Evolutionary conservation across 345 rosid species (phyloP).

Genomic region (Arabidopsis suecica): DNA sequence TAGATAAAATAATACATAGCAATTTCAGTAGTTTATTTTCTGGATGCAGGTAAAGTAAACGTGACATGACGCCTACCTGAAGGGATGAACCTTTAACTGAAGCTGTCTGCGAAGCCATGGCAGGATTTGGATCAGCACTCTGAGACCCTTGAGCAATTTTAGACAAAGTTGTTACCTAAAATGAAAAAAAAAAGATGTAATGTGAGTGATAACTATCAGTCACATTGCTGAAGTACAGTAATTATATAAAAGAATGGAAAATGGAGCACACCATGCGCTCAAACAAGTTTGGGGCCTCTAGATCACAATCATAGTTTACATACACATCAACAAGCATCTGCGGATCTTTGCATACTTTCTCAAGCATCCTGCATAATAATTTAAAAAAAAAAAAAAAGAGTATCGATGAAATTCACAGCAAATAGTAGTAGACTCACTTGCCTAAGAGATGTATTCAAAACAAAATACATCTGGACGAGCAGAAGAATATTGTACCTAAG

Average conservation of each 20-base stretch:
- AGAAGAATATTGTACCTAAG: conserved; percentile 67
- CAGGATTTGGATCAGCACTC: conserved; percentile 81
- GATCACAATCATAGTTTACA: conserved; percentile 98
- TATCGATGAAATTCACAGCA: conserved; percentile 24
- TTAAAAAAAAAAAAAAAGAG: not conserved
- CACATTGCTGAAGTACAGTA: conserved; percentile 10
- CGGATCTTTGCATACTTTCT: conserved; percentile 91
- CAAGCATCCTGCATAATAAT: conserved; percentile 74
- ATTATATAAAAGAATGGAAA: conserved; percentile 26
- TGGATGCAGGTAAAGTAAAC: conserved; percentile 31
- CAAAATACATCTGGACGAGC: conserved; percentile 36
- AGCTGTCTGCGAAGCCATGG: conserved; percentile 71
- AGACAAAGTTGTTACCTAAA: conserved; percentile 82
- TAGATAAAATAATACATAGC: conserved; percentile 21
- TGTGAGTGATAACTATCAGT: conserved; percentile 22
- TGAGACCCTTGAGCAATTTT: conserved; percentile 93
- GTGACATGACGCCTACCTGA: conserved; percentile 60
- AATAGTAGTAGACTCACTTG: conserved; percentile 11
- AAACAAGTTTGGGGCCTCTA: conserved; percentile 96
- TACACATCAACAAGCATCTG: conserved; percentile 97
- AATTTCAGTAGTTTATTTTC: conserved; percentile 30
- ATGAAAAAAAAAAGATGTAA: conserved; percentile 30
- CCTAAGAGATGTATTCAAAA: conserved; percentile 32
- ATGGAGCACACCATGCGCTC: conserved; percentile 81
- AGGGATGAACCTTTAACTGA: conserved; percentile 86